Base-by-base conservation (phyloP, 2,329 filamentous ascomycete species). In the Sporothrix humicola region DNA sequence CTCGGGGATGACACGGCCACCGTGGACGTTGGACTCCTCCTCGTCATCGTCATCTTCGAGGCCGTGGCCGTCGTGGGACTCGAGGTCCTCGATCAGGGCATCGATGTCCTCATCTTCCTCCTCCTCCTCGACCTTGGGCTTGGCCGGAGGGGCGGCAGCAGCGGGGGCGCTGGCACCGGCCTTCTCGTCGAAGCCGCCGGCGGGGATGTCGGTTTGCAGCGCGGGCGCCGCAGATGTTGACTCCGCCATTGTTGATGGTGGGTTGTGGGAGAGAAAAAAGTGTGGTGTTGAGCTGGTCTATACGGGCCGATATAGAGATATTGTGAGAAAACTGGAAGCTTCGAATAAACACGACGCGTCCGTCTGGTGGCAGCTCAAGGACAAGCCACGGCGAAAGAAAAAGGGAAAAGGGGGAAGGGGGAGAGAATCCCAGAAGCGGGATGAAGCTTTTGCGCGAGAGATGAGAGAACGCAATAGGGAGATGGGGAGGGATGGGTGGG, bases 71-170 rank as follows among this genome's bases (percentile, higher is more conserved):
- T 96, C 93, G 78, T 93, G 87, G 58, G 91, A 94, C 84, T 96
- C 92, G 77, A 97, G 91, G 79, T 96, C 93, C 82, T 94, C 92
- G 77, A 97, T 97, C 79, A 97, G 87, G 79, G 91, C 90, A 80
- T 97, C 93, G 77, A 97, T 94, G 81, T 95, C 92, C 84, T 94
- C 92, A 79, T 94, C 92, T 26, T 94, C 91, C 68, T 93, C 91
- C 6, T 91, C 90, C 44, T 87, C 88, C 59, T 82, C 84, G 26
- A 79, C 81, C 79, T 84, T 85, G 74, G 80, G 78, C 79, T 83
- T 82, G 75, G 81, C 79, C 73, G 82, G 78, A 76, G 81, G 83
- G 73, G 76, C 65, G 31, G 82, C 69, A 61, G 74, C 48, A 63
- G 73, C 73, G 54, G 73, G 58, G 59, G 69, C 59, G 73, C 52